A percentile compares a stretch with the other conserved stretches of the same genome.
phyloP scores from a whole-genome alignment of 768 basidiomycete genomes.

The Astraeus odoratus region DNA sequence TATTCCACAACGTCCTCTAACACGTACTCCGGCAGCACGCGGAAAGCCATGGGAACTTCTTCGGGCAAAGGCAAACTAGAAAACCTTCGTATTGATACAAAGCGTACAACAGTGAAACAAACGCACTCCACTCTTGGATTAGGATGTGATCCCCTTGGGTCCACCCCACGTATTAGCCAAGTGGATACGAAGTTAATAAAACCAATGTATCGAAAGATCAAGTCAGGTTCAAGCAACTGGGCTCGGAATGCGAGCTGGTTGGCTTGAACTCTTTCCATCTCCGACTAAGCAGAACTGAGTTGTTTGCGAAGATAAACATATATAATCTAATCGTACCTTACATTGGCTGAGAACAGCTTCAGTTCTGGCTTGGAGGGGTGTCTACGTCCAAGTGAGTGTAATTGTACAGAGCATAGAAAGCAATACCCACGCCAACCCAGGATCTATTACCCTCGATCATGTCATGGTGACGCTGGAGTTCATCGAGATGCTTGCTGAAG shows the following conservation, averaged over 20 bases:
- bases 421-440: slow-evolving; percentile 68
- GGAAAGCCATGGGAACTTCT: slow-evolving; percentile 80
- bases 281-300: slow-evolving; percentile 35
- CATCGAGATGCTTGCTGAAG: slow-evolving; percentile 66
- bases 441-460: slow-evolving; percentile 67
- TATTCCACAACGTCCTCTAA: slow-evolving; percentile 93
- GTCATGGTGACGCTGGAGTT: slow-evolving; percentile 72
- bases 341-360: slow-evolving; percentile 71
- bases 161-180: slow-evolving; percentile 89
- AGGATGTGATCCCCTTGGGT: slow-evolving; percentile 76
- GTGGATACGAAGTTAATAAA: slow-evolving; percentile 90
- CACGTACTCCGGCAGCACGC: slow-evolving; percentile 88
- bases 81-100: slow-evolving; percentile 4
- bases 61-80: slow-evolving; percentile 77
- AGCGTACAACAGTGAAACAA: background rate
- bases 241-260: slow-evolving; percentile 77
- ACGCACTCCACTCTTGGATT: slow-evolving; percentile 58
- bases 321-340: slow-evolving; percentile 43
- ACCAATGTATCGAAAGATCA: slow-evolving; percentile 68
- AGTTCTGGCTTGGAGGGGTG: slow-evolving; percentile 66
- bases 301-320: slow-evolving; percentile 2
- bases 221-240: slow-evolving; percentile 81
- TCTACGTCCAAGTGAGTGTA: slow-evolving; percentile 32
- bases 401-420: background rate
- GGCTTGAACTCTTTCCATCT: slow-evolving; percentile 64